Evolutionary conservation across 345 rosid species (phyloP).

Genomic region (Gossypium mustelinum): DNA sequence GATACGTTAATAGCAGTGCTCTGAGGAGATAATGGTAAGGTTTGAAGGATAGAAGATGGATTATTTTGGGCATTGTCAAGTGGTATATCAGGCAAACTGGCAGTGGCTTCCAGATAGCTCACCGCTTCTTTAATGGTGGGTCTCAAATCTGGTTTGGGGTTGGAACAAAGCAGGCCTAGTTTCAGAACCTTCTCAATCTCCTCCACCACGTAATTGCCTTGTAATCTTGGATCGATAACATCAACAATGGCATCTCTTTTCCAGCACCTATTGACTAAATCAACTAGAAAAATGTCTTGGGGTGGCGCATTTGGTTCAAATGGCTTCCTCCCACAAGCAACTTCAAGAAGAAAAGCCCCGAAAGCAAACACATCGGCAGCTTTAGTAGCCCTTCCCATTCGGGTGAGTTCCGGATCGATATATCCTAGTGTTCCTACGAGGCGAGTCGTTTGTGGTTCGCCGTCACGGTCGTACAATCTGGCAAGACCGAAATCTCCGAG

Average conservation of each 20-base stretch:
- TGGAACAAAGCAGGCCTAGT: slow-evolving; percentile 42
- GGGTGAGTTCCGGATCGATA: slow-evolving; percentile 46
- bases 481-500: slow-evolving; percentile 37
- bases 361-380: slow-evolving; percentile 44
- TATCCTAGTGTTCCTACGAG: slow-evolving; percentile 37
- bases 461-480: slow-evolving; percentile 20
- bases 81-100: slow-evolving; percentile 25
- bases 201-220: slow-evolving; percentile 9
- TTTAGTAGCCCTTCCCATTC: slow-evolving; percentile 34
- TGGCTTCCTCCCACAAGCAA: slow-evolving; percentile 46
- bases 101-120: slow-evolving; percentile 19
- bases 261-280: slow-evolving; percentile 37
- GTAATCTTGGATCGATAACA: slow-evolving; percentile 34
- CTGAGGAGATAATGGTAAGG: background rate
- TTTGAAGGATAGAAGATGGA: background rate
- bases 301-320: slow-evolving; percentile 18
- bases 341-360: slow-evolving; percentile 45
- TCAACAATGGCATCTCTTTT: slow-evolving; percentile 28
- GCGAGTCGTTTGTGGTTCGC: slow-evolving; percentile 10
- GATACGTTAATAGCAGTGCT: background rate
- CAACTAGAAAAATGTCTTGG: slow-evolving; percentile 31
- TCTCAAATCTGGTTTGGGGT: slow-evolving; percentile 25
- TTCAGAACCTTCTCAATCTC: slow-evolving; percentile 44
- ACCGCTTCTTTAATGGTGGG: slow-evolving; percentile 36
- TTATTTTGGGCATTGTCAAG: background rate